phyloP scores from a whole-genome alignment of 2,329 filamentous ascomycete species.

The Fusarium chuoi region DNA sequence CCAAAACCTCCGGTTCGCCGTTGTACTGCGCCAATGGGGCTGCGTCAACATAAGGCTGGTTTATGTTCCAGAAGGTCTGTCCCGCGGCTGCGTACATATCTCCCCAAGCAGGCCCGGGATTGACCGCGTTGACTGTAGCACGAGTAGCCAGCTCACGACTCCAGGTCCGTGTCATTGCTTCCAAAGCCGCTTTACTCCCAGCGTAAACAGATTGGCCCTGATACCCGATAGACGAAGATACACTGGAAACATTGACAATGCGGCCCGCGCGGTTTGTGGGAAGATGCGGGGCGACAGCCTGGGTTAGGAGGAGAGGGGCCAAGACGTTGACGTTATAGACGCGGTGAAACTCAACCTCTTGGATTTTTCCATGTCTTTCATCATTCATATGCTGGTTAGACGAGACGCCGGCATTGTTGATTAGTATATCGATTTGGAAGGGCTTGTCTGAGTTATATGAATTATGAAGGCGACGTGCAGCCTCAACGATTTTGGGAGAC shows the following conservation, averaged over 20 bases:
- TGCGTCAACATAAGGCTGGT: constrained; percentile 52
- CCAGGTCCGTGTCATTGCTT: constrained; percentile 70
- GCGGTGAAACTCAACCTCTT: constrained; percentile 71
- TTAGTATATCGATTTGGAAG: constrained; percentile 75
- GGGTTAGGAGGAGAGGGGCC: constrained; percentile 80
- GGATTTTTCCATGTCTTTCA: constrained; percentile 61
- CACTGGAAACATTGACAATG: constrained; percentile 67
- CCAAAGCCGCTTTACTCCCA: constrained; percentile 67
- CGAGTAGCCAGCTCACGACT: constrained; percentile 64
- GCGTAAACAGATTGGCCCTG: constrained; percentile 67
- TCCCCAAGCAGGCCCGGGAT: constrained; percentile 66
- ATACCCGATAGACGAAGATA: constrained; percentile 64
- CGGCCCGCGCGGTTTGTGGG: constrained; percentile 71
- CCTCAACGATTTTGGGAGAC: constrained; percentile 44
- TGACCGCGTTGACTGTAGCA: constrained; percentile 67
- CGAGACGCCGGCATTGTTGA: constrained; percentile 85
- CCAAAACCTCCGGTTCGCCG: constrained; percentile 47
- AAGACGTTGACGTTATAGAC: constrained; percentile 85
- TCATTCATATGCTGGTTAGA: constrained; percentile 73
- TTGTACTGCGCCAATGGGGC: constrained; percentile 50
- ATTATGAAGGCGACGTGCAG: constrained; percentile 43
- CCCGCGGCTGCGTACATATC: constrained; percentile 60
- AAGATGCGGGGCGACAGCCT: constrained; percentile 77
- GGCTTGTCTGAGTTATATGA: constrained; percentile 34
- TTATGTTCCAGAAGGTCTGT: constrained; percentile 50